These are phyloP conservation scores for Fomitopsis pulvina DNA, from an alignment of 768 basidiomycete genomes.

Conservation along the genomic window DNA sequence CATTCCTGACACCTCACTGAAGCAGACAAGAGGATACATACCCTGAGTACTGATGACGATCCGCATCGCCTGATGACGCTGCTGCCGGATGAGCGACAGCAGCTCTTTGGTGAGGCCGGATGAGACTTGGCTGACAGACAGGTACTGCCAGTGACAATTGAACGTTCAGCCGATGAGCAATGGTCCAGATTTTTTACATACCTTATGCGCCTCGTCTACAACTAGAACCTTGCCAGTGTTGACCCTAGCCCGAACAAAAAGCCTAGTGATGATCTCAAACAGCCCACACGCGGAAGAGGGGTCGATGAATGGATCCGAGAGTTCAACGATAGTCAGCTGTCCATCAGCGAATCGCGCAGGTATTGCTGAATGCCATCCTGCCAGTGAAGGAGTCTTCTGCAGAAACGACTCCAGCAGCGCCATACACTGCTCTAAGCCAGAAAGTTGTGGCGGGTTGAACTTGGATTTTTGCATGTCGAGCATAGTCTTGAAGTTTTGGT, in stretches of 20 bases:
- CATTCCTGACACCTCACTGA: background rate
- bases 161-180: background rate
- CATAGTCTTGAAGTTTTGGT: conserved; percentile 38
- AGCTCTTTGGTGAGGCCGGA: conserved; percentile 56
- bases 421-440: conserved; percentile 57
- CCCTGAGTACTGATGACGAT: conserved; percentile 74
- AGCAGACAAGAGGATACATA: conserved; percentile 15
- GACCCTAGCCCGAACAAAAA: conserved; percentile 57
- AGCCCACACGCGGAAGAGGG: conserved; percentile 57
- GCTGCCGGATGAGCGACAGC: conserved; percentile 60
- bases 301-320: conserved; percentile 72
- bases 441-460: conserved; percentile 51
- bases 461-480: conserved; percentile 40
- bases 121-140: conserved; percentile 38
- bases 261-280: conserved; percentile 61
- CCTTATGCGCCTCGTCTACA: conserved; percentile 75
- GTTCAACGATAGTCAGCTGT: conserved; percentile 59
- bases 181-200: background rate
- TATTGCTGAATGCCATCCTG: conserved; percentile 1
- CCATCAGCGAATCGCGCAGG: conserved; percentile 40
- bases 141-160: conserved; percentile 37
- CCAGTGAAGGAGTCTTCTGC: conserved; percentile 22
- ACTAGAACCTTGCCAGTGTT: conserved; percentile 62
- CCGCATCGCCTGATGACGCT: conserved; percentile 66
- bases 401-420: conserved; percentile 55